Evolutionary conservation across 352 stramenopile genomes (phyloP), one percentile per base, ranked within the genome.

Genomic region (Pythium rhizo-oryzae): DNA sequence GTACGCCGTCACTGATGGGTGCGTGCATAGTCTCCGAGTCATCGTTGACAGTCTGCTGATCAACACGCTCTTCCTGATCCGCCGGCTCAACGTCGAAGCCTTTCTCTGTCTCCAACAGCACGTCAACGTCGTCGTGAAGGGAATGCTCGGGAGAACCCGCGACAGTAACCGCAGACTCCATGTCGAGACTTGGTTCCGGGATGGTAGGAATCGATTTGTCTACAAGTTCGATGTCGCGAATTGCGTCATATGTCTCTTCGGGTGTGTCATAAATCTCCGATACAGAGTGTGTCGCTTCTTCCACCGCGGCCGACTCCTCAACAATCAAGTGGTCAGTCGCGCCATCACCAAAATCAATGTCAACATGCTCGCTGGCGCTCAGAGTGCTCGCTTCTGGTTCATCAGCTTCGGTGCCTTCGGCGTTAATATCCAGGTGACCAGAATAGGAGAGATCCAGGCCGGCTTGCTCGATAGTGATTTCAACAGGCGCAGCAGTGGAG

Each of bases 381-480:
- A n/a, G 9, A 9, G 16, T 30, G 5, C 7, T 25, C 46, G 21
- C 25, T 53, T 30, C 46, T 53, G 4, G n/a, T 9, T 15, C 41
- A 30, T 23, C 41, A 39, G 16, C 44, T 16, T 50, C 19, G 18
- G 19, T 23, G 37, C 21, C 35, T 18, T 25, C 47, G 11, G n/a
- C 37, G 18, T 59, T 30, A 4, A 25, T 24, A 15, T 28, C 11
- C 43, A 24, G 19, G 35, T 8, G 23, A 24, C 16, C 53, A 13
- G 35, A 43, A 23, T 70, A 62, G 13, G 44, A 49, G 2, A 70
- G 18, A 30, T 56, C 28, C 46, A 64, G 28, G 5, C 35, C 64
- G 9, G 23, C 47, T 39, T 64, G 64, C 13, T 65, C 64, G 2
- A 70, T 58, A n/a, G 35, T n/a, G 21, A 70, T 21, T 37, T 70